phyloP scores from a whole-genome alignment of 169 alveolate species.

The Eimeria mitis region DNA sequence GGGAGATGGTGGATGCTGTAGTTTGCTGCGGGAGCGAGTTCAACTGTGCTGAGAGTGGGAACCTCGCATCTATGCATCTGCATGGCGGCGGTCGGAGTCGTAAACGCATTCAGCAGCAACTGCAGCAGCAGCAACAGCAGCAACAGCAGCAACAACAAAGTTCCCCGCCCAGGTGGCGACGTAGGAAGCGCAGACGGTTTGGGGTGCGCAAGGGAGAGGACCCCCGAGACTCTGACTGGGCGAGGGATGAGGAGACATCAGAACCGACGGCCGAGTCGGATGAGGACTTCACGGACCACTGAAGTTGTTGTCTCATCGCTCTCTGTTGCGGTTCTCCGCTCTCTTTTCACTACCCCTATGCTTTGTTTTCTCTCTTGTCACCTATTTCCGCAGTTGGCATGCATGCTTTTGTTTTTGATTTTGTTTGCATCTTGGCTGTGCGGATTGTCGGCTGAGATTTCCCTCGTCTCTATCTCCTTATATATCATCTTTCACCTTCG shows the following conservation, averaged over 20 bases:
- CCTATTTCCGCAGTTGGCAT: not conserved
- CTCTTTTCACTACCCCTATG: not conserved
- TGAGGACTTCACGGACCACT: conserved; percentile 35
- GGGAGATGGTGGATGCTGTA: conserved; percentile 40
- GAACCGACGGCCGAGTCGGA: conserved; percentile 65
- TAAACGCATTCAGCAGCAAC: conserved; percentile 11
- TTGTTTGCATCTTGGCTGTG: not conserved
- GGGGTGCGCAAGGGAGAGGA: conserved; percentile 67
- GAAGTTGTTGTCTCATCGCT: not conserved
- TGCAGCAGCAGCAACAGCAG: conserved; percentile 21
- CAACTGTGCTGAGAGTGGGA: not conserved
- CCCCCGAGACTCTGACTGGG: conserved; percentile 74
- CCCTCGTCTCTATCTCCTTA: not conserved
- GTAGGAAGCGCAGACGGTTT: conserved; percentile 51
- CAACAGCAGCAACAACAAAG: conserved; percentile 24
- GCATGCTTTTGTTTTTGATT: not conserved
- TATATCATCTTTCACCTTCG: not conserved
- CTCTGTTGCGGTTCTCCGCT: not conserved
- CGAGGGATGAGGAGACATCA: conserved; percentile 49
- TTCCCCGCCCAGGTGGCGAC: conserved; percentile 49
- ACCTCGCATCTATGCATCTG: not conserved
- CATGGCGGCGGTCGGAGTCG: conserved; percentile 4
- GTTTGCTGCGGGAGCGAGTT: conserved; percentile 45
- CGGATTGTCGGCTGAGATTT: not conserved
- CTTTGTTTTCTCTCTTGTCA: not conserved